Evolutionary conservation across 768 basidiomycete species (phyloP).

Genomic region (Tylopilus sp.): DNA sequence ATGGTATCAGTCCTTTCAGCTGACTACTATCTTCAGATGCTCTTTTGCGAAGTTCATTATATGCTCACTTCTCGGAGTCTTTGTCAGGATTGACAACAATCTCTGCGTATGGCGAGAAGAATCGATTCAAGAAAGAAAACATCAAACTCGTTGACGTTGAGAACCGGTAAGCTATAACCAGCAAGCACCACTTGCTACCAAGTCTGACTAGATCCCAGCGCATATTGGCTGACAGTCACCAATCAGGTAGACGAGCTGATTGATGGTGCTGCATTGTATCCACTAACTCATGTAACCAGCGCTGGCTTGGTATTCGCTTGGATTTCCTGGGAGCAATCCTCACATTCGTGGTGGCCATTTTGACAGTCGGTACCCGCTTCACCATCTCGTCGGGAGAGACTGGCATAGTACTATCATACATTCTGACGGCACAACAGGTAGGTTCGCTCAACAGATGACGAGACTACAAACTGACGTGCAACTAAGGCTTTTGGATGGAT

Average conservation of each 20-base stretch:
- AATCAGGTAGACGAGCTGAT: slow-evolving; percentile 54
- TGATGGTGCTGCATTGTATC: background rate
- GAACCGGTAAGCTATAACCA: slow-evolving; percentile 52
- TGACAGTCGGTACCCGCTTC: slow-evolving; percentile 72
- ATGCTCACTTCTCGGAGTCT: slow-evolving; percentile 91
- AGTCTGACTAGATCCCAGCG: slow-evolving; percentile 34
- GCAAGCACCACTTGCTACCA: background rate
- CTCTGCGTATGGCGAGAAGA: slow-evolving; percentile 77
- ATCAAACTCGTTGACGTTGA: slow-evolving; percentile 75
- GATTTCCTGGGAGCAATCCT: slow-evolving; percentile 75
- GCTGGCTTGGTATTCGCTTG: slow-evolving; percentile 89
- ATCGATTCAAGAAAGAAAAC: slow-evolving; percentile 76
- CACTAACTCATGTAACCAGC: slow-evolving; percentile 32
- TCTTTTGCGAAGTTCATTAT: slow-evolving; percentile 80
- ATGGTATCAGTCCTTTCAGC: background rate
- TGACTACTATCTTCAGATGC: slow-evolving; percentile 48
- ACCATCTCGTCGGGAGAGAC: slow-evolving; percentile 78
- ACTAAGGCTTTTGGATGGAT: slow-evolving; percentile 65
- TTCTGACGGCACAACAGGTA: slow-evolving; percentile 74
- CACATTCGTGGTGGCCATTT: slow-evolving; percentile 75
- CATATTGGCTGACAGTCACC: slow-evolving; percentile 82
- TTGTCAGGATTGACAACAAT: slow-evolving; percentile 85
- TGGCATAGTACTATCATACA: slow-evolving; percentile 73
- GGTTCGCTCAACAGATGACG: slow-evolving; percentile 15
- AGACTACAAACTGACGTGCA: slow-evolving; percentile 1